Evolutionary conservation across 1,284 basidiomycete species (phyloP).

Genomic region (Irpex sp.): DNA sequence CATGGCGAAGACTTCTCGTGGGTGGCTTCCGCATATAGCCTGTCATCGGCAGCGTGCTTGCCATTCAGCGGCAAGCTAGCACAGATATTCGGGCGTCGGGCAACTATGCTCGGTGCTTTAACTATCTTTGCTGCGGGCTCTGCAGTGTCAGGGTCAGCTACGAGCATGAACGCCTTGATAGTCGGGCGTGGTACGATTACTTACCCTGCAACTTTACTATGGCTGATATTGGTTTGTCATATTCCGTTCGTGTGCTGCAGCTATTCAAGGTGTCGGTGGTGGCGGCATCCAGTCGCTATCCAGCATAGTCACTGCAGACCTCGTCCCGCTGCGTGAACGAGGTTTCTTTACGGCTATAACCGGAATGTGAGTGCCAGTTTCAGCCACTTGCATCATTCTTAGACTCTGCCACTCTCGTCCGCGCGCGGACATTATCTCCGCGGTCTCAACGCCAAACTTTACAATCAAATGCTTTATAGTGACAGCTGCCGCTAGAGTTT

Average conservation of each 20-base stretch:
- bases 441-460: no score
- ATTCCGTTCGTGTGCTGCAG: constrained; percentile 13
- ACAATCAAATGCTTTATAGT: no score
- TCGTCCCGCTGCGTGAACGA: constrained; percentile 38
- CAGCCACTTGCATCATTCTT: not conserved
- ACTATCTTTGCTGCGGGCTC: constrained; percentile 35
- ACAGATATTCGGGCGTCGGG: constrained; percentile 28
- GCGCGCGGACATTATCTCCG: no score
- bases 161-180: constrained; percentile 34
- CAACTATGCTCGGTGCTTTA: constrained; percentile 31
- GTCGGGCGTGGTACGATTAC: constrained; percentile 24
- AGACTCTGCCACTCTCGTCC: not conserved
- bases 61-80: constrained; percentile 28
- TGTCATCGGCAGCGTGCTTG: constrained; percentile 27
- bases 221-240: not conserved
- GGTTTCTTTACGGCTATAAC: constrained; percentile 32
- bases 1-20: constrained; percentile 30
- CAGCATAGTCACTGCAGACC: constrained; percentile 39
- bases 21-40: constrained; percentile 28
- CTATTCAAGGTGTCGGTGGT: constrained; percentile 43
- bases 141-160: constrained; percentile 33
- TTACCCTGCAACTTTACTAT: not conserved
- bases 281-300: constrained; percentile 36
- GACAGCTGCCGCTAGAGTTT: no score
- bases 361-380: constrained; percentile 15